These are phyloP conservation scores for Cetraspora pellucida DNA, from an alignment of 192 early-diverging fungal species.

Conservation along the genomic window DNA sequence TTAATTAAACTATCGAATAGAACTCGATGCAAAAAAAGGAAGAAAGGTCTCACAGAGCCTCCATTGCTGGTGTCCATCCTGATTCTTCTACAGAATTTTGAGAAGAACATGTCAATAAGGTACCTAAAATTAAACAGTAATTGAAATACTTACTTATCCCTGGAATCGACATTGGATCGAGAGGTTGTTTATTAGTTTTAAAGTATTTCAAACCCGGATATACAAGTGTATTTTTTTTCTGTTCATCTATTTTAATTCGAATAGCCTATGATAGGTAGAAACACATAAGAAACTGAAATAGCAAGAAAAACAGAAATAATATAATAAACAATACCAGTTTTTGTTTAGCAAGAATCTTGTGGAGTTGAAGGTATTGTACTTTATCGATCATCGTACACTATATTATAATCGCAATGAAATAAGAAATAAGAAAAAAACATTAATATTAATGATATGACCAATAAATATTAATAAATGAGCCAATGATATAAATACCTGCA, in stretches of 20 bases:
- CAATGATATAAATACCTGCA: constrained; percentile 62
- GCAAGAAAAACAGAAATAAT: not conserved
- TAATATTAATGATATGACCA: not conserved
- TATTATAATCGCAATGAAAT: no score
- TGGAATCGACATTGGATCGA: constrained; percentile 83
- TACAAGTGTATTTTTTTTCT: constrained; percentile 71
- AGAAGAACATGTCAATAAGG: not conserved
- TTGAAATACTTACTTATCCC: constrained; percentile 59
- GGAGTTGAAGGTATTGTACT: constrained; percentile 80
- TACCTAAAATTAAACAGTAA: not conserved
- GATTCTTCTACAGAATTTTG: constrained; percentile 58
- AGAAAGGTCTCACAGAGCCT: constrained; percentile 41
- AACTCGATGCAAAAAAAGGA: not conserved
- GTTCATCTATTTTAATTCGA: constrained; percentile 78
- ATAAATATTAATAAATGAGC: not conserved
- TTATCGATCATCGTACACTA: constrained; percentile 88
- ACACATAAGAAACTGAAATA: not conserved
- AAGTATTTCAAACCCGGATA: constrained; percentile 78
- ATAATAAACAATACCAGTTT: constrained; percentile 28
- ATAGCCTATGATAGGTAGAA: constrained; percentile 58
- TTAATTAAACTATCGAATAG: not conserved
- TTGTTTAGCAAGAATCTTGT: constrained; percentile 73
- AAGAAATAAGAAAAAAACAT: constrained; percentile 21
- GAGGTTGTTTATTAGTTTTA: constrained; percentile 45
- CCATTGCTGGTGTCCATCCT: constrained; percentile 95